Evolutionary conservation across 768 basidiomycete genomes (phyloP), one percentile per base, ranked within the genome.

Genomic region (Tylopilus sp.): DNA sequence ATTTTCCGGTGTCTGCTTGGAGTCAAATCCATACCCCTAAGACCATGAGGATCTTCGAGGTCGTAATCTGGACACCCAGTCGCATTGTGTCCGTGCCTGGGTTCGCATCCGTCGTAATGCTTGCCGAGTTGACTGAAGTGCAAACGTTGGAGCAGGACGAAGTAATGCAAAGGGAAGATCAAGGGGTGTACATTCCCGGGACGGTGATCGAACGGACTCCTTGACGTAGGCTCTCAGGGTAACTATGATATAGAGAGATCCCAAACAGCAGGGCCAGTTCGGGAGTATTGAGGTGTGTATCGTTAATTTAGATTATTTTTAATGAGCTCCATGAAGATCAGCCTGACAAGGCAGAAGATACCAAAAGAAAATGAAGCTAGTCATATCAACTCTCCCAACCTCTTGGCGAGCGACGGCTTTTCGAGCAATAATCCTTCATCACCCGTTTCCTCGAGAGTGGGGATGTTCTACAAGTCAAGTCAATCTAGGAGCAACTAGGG

Each of bases 391-490:
- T 57, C 50, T 36, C 44, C 23, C 31, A 52, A 6, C 36, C 7
- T 50, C 26, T 23, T 42, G 17, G 13, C 2, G 26, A 46, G 5
- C 17, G 60, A 57, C 6, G 20, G 17, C 36, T 59, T 61, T 26
- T 55, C 51, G 8, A 28, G 2, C 20, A 63, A 39, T 1, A 61
- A 25, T 43, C 26, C 49, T 40, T 64, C 57, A 22, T 64, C 62
- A 11, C 85, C 87, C 0, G 87, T 88, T 67, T 88, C 85, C 67
- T 86, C 83, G 28, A 81, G 43, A 0, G 79, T 77, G 3, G 86
- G 87, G 51, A 88, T 83, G 47, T 85, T 79, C 81, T 85, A 53
- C 8, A 39, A 28, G 9, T 49, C 36, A 35, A 9, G 6, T 53
- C 26, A 63, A 44, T 12, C 31, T 13, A 1, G 6, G 28, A 13